Evolutionary conservation across 2,329 filamentous ascomycete genomes (phyloP), one percentile per base, ranked within the genome.

Genomic region (Epichloe festucae): DNA sequence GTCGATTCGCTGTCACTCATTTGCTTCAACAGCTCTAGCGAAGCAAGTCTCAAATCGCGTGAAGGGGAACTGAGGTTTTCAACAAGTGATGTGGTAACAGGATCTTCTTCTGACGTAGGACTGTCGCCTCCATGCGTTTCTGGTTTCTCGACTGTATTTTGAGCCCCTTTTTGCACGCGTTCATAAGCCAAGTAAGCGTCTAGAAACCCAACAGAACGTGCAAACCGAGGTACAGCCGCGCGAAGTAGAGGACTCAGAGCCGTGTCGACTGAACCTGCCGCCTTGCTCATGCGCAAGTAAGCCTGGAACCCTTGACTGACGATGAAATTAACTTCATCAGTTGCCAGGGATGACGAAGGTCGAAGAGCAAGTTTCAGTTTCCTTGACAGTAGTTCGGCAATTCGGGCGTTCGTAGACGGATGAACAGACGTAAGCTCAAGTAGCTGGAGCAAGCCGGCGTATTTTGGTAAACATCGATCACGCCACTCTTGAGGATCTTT

Each of bases 51-150:
- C 49, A 95, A 72, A 12, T 82, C 74, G 59, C 90, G 86, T 7
- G 85, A 91, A 12, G 85, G 79, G 0, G 83, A 82, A 4, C 83
- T 79, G 19, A 98, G 73, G 56, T 91, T 94, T 12, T 77, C 73
- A 51, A 90, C 75, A 2, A 96, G 71, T 3, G 81, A 78, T 42
- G 73, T 71, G 14, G 82, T 73, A 11, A 93, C 74, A 0, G 74
- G 71, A 49, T 85, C 79, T 36, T 81, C 74, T 21, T 82, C 75
- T 12, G 72, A 55, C 3, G 55, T 46, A 19, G 62, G 62, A 27
- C 57, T 62, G 12, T 78, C 77, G 15, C 71, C 69, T n/a, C 73
- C 69, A 12, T 70, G 56, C 38, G 56, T 59, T 23, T 64, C 60
- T 31, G 60, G 57, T 31, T 60, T 60, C 27, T 58, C 54, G 10